Conservation (phyloP, 805 yeast species). For the Myxozyma nipponensis region DNA sequence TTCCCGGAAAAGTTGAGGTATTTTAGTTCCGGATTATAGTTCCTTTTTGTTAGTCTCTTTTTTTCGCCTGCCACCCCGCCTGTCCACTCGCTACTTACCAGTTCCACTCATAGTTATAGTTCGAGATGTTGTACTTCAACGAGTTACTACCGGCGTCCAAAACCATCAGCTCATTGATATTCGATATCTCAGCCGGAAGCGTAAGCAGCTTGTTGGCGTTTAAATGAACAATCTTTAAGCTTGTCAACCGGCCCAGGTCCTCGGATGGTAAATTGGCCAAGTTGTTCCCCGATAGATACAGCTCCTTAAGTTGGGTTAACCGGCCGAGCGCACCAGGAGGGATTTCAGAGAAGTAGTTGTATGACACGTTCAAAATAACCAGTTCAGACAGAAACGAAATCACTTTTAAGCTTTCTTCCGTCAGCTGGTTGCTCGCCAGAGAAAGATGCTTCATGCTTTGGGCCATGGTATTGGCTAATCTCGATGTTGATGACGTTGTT, state of each 20-base stretch:
- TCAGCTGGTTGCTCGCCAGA: slow-evolving; percentile 78
- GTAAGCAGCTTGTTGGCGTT: slow-evolving; percentile 84
- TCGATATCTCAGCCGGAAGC: slow-evolving; percentile 82
- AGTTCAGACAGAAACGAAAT: slow-evolving; percentile 58
- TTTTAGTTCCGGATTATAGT: slow-evolving; percentile 67
- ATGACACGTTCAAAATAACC: slow-evolving; percentile 66
- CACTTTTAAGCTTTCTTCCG: slow-evolving; percentile 69
- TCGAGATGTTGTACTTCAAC: slow-evolving; percentile 85
- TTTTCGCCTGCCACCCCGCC: too few relatives aligned
- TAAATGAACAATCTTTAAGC: slow-evolving; percentile 58
- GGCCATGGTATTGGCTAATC: slow-evolving; percentile 37
- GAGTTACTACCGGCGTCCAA: slow-evolving; percentile 90
- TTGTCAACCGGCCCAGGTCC: slow-evolving; percentile 61
- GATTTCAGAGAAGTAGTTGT: slow-evolving; percentile 78
- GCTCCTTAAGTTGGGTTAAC: slow-evolving; percentile 53
- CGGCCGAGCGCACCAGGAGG: slow-evolving; percentile 67
- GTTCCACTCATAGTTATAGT: slow-evolving; percentile 96
- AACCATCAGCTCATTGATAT: slow-evolving; percentile 56
- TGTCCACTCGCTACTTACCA: slow-evolving; percentile 64
- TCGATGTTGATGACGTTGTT: slow-evolving; percentile 9
- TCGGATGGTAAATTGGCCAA: slow-evolving; percentile 79
- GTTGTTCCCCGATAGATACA: slow-evolving; percentile 80
- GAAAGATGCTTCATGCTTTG: slow-evolving; percentile 55
- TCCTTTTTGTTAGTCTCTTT: slow-evolving; percentile 29
- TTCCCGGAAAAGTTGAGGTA: slow-evolving; percentile 91